Evolutionary conservation across 148 eudicot genomes (phyloP).

Genomic region (Bassia scoparia): DNA sequence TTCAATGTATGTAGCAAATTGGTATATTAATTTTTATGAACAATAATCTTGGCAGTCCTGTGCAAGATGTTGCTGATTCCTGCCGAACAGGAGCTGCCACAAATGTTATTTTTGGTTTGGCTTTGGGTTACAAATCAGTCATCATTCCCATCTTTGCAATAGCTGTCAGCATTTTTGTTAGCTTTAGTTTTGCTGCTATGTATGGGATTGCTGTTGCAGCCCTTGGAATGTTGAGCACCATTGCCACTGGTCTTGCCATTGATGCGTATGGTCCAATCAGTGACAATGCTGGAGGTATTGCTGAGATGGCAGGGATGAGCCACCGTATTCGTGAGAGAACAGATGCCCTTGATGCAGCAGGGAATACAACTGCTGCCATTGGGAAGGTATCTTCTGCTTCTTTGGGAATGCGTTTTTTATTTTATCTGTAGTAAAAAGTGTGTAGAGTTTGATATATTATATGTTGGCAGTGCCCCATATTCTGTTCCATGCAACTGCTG

Average conservation of each 20-base stretch:
- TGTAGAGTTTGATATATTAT: not conserved
- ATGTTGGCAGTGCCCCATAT: not conserved
- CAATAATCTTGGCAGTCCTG: conserved; percentile 51
- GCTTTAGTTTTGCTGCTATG: conserved; percentile 85
- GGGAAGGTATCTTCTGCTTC: conserved; percentile 55
- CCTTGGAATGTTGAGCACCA: conserved; percentile 88
- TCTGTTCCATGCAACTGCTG: not conserved
- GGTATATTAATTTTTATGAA: not conserved
- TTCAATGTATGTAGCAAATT: not conserved
- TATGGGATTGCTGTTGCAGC: conserved; percentile 89
- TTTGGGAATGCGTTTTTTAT: not conserved
- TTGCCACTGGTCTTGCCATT: conserved; percentile 85
- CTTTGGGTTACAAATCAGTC: conserved; percentile 82
- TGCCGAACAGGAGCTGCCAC: conserved; percentile 95
- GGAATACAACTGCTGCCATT: conserved; percentile 89
- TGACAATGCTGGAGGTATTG: conserved; percentile 95
- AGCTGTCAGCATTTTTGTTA: conserved; percentile 69
- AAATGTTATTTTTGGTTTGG: conserved; percentile 81
- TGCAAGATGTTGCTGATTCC: conserved; percentile 92
- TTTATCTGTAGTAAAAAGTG: not conserved
- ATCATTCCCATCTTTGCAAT: conserved; percentile 87
- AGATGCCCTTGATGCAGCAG: conserved; percentile 95
- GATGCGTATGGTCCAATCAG: conserved; percentile 93
- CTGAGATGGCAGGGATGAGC: conserved; percentile 97
- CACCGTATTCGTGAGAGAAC: conserved; percentile 82